Conservation (phyloP, 306 rosid genomes). For the Trifolium fragiferum region DNA sequence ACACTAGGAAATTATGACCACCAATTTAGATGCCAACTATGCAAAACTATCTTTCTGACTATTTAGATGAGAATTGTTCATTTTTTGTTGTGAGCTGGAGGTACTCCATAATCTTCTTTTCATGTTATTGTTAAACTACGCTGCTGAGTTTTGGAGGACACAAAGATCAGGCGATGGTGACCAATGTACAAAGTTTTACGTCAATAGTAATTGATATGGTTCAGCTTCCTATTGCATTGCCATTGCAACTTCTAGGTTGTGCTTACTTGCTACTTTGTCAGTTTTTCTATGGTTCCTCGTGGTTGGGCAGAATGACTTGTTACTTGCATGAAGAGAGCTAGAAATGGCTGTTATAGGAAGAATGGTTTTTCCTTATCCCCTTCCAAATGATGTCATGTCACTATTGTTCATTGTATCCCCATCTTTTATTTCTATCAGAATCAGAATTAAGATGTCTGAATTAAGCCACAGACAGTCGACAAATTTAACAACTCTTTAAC, state of each 20-base stretch:
- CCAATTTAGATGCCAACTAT: constrained; percentile 34
- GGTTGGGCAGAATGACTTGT: neutral
- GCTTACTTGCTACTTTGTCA: neutral
- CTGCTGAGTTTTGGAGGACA: constrained; percentile 17
- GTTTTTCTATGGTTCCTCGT: neutral
- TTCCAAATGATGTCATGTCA: neutral
- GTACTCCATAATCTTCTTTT: constrained; percentile 31
- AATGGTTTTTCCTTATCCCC: neutral
- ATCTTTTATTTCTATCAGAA: too few species aligned
- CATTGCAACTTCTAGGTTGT: neutral
- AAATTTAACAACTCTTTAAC: too few species aligned
- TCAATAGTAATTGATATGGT: constrained; percentile 23
- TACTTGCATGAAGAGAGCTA: neutral
- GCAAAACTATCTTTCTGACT: constrained; percentile 44
- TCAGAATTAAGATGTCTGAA: neutral
- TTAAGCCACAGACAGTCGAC: neutral
- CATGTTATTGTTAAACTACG: constrained; percentile 34
- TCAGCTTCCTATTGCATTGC: constrained; percentile 27
- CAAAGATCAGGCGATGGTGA: neutral
- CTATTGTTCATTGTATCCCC: neutral
- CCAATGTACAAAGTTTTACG: constrained; percentile 46
- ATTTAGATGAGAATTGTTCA: constrained; percentile 46
- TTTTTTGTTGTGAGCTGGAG: constrained; percentile 67
- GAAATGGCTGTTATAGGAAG: constrained; percentile 10
- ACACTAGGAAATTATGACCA: constrained; percentile 51